phyloP scores from a whole-genome alignment of 441 rosid species.

The Capsella rubella region DNA sequence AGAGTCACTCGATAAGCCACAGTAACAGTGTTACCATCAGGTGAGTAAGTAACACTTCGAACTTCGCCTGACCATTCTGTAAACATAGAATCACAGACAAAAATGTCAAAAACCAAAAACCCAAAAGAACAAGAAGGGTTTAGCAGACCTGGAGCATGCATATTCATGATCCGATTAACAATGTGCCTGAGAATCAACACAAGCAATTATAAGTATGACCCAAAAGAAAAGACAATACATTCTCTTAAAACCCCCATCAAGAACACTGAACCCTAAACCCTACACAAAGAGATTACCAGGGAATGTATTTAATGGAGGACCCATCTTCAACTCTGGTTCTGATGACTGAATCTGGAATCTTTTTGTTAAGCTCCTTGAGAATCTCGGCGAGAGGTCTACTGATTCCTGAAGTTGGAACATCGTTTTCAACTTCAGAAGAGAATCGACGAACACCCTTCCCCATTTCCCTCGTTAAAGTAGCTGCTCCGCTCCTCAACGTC shows the following conservation, averaged over 20 bases:
- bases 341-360: conserved; percentile 73
- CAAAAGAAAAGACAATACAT: neutral
- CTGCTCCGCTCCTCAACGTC: conserved; percentile 28
- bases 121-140: neutral
- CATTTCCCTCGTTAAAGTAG: conserved; percentile 9
- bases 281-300: conserved; percentile 53
- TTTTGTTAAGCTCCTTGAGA: conserved; percentile 81
- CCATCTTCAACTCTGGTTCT: conserved; percentile 67
- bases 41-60: conserved; percentile 76
- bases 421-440: conserved; percentile 42
- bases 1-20: conserved; percentile 89
- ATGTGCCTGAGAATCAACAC: conserved; percentile 62
- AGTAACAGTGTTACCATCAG: conserved; percentile 79
- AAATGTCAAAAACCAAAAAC: conserved; percentile 13
- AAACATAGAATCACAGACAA: conserved; percentile 20
- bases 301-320: conserved; percentile 69
- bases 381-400: conserved; percentile 74
- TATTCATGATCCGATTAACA: conserved; percentile 79
- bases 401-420: conserved; percentile 72
- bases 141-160: conserved; percentile 78
- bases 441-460: conserved; percentile 33
- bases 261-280: neutral
- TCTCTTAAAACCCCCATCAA: conserved; percentile 10
- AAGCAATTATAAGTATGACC: neutral
- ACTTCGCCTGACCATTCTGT: conserved; percentile 95